Conservation (phyloP, 148 eudicot species). For the Silene conica region DNA sequence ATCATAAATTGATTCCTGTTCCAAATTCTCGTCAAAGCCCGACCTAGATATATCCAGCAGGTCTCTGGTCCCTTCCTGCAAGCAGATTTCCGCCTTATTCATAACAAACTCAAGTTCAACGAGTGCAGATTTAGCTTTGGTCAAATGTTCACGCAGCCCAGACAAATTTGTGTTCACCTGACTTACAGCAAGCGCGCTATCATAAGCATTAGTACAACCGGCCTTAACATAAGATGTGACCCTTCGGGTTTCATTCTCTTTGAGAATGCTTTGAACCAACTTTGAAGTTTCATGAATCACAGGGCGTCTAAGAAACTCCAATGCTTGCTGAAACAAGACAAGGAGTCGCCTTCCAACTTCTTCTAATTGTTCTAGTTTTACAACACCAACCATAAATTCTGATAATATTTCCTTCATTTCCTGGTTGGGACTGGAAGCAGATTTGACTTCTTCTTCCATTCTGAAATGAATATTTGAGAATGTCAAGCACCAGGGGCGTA, state of each 20-base stretch:
- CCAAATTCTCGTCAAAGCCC: slow-evolving; percentile 15
- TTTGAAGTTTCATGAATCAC: slow-evolving; percentile 39
- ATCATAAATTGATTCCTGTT: slow-evolving; percentile 10
- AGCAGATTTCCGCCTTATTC: slow-evolving; percentile 26
- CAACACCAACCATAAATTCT: slow-evolving; percentile 33
- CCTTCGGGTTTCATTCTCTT: slow-evolving; percentile 45
- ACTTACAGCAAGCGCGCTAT: slow-evolving; percentile 31
- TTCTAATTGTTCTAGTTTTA: slow-evolving; percentile 55
- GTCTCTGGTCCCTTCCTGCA: slow-evolving; percentile 4
- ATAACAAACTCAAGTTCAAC: slow-evolving; percentile 51
- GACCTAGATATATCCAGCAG: slow-evolving; percentile 1
- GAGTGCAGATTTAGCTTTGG: slow-evolving; percentile 34
- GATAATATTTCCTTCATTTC: slow-evolving; percentile 15
- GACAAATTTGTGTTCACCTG: slow-evolving; percentile 44
- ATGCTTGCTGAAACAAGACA: slow-evolving; percentile 46
- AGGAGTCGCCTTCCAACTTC: slow-evolving; percentile 40
- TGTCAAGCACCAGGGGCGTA: no score
- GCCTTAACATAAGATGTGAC: slow-evolving; percentile 45
- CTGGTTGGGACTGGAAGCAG: background rate
- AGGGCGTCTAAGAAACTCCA: slow-evolving; percentile 43
- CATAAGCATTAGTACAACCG: slow-evolving; percentile 43
- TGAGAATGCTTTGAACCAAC: slow-evolving; percentile 38
- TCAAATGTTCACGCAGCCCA: slow-evolving; percentile 39
- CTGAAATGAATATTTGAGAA: background rate
- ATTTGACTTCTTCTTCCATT: slow-evolving; percentile 21